Conservation (phyloP, 306 rosid species). For the Parietaria judaica region DNA sequence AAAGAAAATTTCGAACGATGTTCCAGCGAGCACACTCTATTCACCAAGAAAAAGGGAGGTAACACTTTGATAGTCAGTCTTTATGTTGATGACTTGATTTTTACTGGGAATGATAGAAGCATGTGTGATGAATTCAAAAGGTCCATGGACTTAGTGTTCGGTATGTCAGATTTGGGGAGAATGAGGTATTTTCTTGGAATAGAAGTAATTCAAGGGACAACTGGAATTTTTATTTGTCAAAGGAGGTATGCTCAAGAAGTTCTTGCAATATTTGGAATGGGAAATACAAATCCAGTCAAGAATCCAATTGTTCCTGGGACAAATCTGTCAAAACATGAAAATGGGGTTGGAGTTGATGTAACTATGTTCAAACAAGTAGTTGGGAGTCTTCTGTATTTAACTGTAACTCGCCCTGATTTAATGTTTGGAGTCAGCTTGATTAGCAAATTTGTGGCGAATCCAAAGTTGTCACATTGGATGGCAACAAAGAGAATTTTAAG, state of each 20-base stretch:
- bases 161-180: conserved; percentile 6
- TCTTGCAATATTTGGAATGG: conserved; percentile 1
- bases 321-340: background rate
- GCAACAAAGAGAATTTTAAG: background rate
- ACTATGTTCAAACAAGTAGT: conserved; percentile 2
- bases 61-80: background rate
- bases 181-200: conserved; percentile 14
- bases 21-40: background rate
- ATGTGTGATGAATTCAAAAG: background rate
- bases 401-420: conserved; percentile 2
- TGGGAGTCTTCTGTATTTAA: conserved; percentile 8
- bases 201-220: background rate
- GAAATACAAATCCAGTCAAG: background rate
- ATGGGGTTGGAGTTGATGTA: background rate
- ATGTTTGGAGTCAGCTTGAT: conserved; percentile 1
- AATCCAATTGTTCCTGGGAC: background rate
- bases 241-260: conserved; percentile 4
- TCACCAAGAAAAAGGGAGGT: background rate
- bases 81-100: background rate
- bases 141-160: conserved; percentile 6
- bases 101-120: background rate
- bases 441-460: background rate
- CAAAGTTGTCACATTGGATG: background rate
- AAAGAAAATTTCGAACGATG: background rate
- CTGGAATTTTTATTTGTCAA: conserved; percentile 2